phyloP scores from a whole-genome alignment of 108 stramenopile species.

The Pelagomonas calceolata region DNA sequence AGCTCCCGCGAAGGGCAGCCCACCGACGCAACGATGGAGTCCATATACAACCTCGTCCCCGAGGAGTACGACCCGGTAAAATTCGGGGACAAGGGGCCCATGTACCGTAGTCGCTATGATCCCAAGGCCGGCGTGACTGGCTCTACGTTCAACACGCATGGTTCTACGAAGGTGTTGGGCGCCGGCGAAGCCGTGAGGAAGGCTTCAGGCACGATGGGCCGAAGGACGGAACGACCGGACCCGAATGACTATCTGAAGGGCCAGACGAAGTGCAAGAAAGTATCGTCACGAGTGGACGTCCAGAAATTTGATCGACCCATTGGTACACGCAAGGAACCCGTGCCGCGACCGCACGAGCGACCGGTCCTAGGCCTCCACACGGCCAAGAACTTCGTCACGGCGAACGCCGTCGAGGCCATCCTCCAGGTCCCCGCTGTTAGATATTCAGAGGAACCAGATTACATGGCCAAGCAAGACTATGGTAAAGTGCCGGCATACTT shows the following conservation, averaged over 20 bases:
- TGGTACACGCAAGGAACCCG: slow-evolving; percentile 30
- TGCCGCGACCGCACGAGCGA: slow-evolving; percentile 38
- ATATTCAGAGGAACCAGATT: slow-evolving; percentile 29
- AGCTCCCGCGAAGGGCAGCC: no score
- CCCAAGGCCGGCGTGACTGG: slow-evolving; percentile 36
- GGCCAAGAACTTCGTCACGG: slow-evolving; percentile 58
- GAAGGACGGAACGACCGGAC: slow-evolving; percentile 16
- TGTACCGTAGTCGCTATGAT: slow-evolving; percentile 50
- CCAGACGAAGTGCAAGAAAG: slow-evolving; percentile 9
- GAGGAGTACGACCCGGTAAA: no score
- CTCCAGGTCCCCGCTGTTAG: slow-evolving; percentile 38
- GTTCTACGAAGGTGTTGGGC: slow-evolving; percentile 39
- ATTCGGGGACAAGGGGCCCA: slow-evolving; percentile 31
- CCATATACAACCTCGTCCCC: slow-evolving; percentile 46
- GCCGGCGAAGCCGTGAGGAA: slow-evolving; percentile 41
- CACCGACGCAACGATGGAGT: no score
- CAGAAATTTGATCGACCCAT: slow-evolving; percentile 14
- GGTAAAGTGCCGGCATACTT: slow-evolving; percentile 69
- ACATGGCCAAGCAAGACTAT: slow-evolving; percentile 56
- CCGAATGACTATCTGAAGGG: slow-evolving; percentile 36
- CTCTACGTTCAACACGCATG: slow-evolving; percentile 53
- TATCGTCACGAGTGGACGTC: slow-evolving; percentile 10
- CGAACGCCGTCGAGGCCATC: slow-evolving; percentile 66
- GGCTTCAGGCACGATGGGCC: slow-evolving; percentile 33
- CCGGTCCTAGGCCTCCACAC: slow-evolving; percentile 41